These are phyloP conservation scores for Mycena capillaripes DNA, from an alignment of 768 basidiomycete species.

Conservation along the genomic window DNA sequence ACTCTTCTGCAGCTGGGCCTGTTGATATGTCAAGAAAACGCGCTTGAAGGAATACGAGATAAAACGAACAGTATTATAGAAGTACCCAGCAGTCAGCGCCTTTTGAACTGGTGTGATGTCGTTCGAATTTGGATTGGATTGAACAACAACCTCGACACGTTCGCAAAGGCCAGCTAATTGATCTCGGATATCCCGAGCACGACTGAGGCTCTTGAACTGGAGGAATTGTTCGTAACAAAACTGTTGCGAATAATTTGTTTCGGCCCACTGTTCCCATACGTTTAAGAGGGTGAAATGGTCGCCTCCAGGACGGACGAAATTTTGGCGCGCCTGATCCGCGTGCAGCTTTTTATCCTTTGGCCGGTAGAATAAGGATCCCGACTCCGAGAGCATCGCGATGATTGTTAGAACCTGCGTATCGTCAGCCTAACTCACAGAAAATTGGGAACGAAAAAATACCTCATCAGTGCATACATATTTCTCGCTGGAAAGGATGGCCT, in stretches of 20 bases:
- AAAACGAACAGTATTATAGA: slow-evolving; percentile 87
- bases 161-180: slow-evolving; percentile 97
- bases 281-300: slow-evolving; percentile 98
- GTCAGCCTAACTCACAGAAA: background rate
- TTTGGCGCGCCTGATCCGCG: slow-evolving; percentile 97
- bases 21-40: slow-evolving; percentile 18
- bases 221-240: slow-evolving; percentile 97
- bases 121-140: slow-evolving; percentile 90
- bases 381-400: slow-evolving; percentile 97
- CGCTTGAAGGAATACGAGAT: background rate
- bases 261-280: slow-evolving; percentile 99
- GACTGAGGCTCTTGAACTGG: slow-evolving; percentile 93
- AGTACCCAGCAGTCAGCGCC: slow-evolving; percentile 95
- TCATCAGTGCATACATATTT: slow-evolving; percentile 96
- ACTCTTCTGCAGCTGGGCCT: slow-evolving; percentile 94
- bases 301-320: slow-evolving; percentile 95
- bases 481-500: slow-evolving; percentile 96
- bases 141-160: slow-evolving; percentile 93
- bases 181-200: slow-evolving; percentile 96
- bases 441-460: slow-evolving; percentile 57
- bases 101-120: slow-evolving; percentile 96
- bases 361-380: slow-evolving; percentile 93
- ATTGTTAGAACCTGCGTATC: slow-evolving; percentile 87
- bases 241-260: slow-evolving; percentile 96
- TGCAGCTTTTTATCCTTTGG: slow-evolving; percentile 99